Evolutionary conservation across 352 stramenopile genomes (phyloP).

Genomic region (Pythium folliculosum): DNA sequence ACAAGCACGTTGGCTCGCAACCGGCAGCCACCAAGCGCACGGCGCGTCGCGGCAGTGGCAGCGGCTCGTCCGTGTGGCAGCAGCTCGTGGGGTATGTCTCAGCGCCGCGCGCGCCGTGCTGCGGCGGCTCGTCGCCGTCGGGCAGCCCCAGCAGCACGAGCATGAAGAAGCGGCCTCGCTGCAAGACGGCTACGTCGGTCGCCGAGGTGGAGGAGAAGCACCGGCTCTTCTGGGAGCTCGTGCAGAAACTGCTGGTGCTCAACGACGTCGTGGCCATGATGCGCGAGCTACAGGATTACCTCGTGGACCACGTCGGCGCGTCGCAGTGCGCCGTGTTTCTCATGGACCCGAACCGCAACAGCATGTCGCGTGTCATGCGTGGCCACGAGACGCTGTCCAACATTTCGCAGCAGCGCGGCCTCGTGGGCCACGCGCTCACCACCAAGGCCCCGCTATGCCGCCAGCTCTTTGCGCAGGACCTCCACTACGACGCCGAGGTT

Average conservation of each 20-base stretch:
- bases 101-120: constrained; percentile 18
- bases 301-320: constrained; percentile 56
- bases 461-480: constrained; percentile 48
- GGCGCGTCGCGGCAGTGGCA: background rate
- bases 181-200: background rate
- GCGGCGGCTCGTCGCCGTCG: background rate
- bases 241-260: constrained; percentile 62
- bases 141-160: background rate
- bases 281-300: constrained; percentile 62
- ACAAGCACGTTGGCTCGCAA: no score
- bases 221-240: constrained; percentile 75
- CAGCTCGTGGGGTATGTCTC: constrained; percentile 21
- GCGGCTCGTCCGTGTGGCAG: constrained; percentile 15
- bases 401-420: constrained; percentile 46
- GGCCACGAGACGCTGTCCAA: constrained; percentile 50
- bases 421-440: constrained; percentile 51
- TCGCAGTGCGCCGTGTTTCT: constrained; percentile 65
- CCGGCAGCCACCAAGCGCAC: background rate
- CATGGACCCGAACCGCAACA: constrained; percentile 71
- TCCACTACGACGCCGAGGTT: constrained; percentile 62
- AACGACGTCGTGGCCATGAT: constrained; percentile 84
- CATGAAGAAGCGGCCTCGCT: constrained; percentile 9
- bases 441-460: constrained; percentile 37
- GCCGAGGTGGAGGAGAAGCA: constrained; percentile 56
- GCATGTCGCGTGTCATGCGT: constrained; percentile 73